Evolutionary conservation across 2,329 filamentous ascomycete genomes (phyloP).

Genomic region (Diaporthe vexans): DNA sequence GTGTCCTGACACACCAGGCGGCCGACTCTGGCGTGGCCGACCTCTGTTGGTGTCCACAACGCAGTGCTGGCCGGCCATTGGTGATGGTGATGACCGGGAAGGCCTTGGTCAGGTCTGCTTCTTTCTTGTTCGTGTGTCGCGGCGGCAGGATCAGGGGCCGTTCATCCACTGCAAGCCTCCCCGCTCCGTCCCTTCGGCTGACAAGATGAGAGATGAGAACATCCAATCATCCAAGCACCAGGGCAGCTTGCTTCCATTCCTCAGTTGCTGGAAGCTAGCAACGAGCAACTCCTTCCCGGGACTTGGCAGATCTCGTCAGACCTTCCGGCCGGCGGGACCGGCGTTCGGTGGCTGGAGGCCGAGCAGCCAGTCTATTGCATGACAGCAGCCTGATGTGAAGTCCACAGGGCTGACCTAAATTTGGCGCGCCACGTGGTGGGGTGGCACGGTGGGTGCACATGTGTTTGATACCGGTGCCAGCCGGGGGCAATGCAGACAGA

Average conservation of each 20-base stretch:
- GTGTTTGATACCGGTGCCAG: neutral
- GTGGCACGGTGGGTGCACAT: neutral
- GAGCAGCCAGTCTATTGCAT: neutral
- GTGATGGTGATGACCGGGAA: neutral
- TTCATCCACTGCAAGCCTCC: neutral
- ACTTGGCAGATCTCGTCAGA: slow-evolving; percentile 33
- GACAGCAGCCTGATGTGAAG: slow-evolving; percentile 1
- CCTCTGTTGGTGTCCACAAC: neutral
- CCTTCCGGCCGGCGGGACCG: slow-evolving; percentile 4
- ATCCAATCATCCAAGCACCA: too few relatives aligned
- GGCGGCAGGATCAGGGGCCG: slow-evolving; percentile 14
- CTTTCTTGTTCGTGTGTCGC: slow-evolving; percentile 3
- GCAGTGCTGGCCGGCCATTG: neutral
- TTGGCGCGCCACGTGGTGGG: slow-evolving; percentile 37
- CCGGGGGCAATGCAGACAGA: neutral
- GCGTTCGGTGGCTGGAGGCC: neutral
- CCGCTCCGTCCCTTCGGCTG: neutral
- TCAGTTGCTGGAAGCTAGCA: neutral
- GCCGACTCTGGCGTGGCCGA: slow-evolving; percentile 10
- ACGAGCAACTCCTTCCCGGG: slow-evolving; percentile 32
- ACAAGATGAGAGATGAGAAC: too few relatives aligned
- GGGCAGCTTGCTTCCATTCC: too few relatives aligned
- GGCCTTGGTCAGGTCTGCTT: neutral
- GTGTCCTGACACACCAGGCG: slow-evolving; percentile 15
- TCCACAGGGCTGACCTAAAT: slow-evolving; percentile 31